Conservation (phyloP, 2,329 filamentous ascomycete species). For the Aspergillus quadrilineatus region DNA sequence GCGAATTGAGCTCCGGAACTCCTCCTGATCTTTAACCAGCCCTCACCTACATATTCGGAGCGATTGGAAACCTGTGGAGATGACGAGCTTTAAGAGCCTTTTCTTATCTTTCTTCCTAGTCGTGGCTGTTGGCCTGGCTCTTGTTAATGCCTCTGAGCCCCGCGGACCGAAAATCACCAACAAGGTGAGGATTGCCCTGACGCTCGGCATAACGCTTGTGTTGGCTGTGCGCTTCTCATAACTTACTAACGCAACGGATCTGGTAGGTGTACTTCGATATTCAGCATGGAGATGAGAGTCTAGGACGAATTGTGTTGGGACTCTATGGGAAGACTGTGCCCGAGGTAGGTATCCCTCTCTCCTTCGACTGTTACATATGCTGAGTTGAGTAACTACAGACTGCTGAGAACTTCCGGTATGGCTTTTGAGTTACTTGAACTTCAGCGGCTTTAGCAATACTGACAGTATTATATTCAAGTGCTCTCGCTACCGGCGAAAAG, state of each 20-base stretch:
- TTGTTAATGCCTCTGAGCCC: slow-evolving; percentile 65
- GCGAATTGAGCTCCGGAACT: slow-evolving; percentile 9
- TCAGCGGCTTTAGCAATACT: slow-evolving; percentile 8
- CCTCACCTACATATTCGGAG: slow-evolving; percentile 17
- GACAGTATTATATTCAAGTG: slow-evolving; percentile 31
- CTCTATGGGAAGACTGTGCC: slow-evolving; percentile 68
- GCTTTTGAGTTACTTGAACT: not conserved
- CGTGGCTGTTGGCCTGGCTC: slow-evolving; percentile 66
- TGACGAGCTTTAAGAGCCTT: slow-evolving; percentile 36
- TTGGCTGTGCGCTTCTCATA: not conserved
- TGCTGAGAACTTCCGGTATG: slow-evolving; percentile 62
- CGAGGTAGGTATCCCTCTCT: slow-evolving; percentile 48
- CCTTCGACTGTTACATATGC: not conserved
- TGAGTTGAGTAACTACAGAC: slow-evolving; percentile 46
- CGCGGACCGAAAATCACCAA: slow-evolving; percentile 87
- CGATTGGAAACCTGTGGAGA: slow-evolving; percentile 20
- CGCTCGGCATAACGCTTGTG: not conserved
- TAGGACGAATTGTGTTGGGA: slow-evolving; percentile 63
- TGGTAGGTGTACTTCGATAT: slow-evolving; percentile 65
- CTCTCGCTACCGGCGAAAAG: slow-evolving; percentile 65
- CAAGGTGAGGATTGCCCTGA: slow-evolving; percentile 58
- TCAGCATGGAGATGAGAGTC: slow-evolving; percentile 59
- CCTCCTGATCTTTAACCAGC: slow-evolving; percentile 16
- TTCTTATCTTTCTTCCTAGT: slow-evolving; percentile 70
- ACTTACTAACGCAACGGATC: slow-evolving; percentile 12